Evolutionary conservation across 1,284 basidiomycete species (phyloP), one percentile per base, ranked within the genome.

Genomic region (Cutaneotrichosporon cavernicola): DNA sequence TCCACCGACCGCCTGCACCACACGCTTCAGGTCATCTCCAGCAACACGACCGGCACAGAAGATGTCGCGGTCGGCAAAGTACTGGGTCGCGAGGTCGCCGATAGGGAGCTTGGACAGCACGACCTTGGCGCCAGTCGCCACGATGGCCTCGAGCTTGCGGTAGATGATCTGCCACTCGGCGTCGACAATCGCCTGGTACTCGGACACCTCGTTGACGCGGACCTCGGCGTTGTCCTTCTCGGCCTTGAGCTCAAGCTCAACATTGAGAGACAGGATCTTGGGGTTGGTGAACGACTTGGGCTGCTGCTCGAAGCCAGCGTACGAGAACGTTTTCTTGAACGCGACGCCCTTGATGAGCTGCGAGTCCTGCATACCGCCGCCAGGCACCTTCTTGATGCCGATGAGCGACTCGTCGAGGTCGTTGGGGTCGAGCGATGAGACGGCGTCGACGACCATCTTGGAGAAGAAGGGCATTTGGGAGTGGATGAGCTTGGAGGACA

Each of bases 101-200:
- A 99, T 99, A 8, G 97, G 97, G 30, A 99, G 86, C 81, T 98
- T 97, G 81, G 94, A 97, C 63, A 99, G 85, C 30, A 99, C 95
- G 64, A 99, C 92, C 80, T 97, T 95, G 52, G 97, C 97, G 36
- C 95, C 97, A 0, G 95, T 97, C 76, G 90, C 90, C 75, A 94
- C 92, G 76, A 99, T 97, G 1, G 93, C 93, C 74, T 97, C 90
- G 36, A 99, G 85, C 82, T 99, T 99, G 75, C 90, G 87, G 83
- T 95, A 99, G 79, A 99, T 99, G 81, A 99, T 99, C 75, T 95
- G 90, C 97, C 97, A 99, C 81, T 99, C 97, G 31, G 97, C 97
- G 76, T 99, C 94, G 63, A 99, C 97, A 71, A 99, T 97, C 7
- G 95, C 94, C 82, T 99, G 97, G 80, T 99, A 99, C 74, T 97